Percentiles rank a stretch among this genome's conserved stretches.
Evolutionary conservation across 148 eudicot species (phyloP).

Genomic region (Vaccinium darrowii): DNA sequence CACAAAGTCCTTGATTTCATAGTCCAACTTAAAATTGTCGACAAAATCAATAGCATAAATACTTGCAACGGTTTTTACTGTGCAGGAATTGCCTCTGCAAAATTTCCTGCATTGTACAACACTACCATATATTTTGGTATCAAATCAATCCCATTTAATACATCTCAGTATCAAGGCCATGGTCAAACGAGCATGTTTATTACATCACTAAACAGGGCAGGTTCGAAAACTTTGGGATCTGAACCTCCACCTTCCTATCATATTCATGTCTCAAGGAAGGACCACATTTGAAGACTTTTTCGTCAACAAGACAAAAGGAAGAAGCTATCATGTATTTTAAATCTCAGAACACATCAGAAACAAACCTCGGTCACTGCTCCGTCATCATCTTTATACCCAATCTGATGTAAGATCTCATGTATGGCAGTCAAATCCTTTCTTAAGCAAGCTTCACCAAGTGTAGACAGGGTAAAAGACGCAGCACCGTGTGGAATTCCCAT

Average conservation of each 20-base stretch:
- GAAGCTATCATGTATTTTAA: neutral
- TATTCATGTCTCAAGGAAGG: neutral
- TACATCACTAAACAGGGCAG: neutral
- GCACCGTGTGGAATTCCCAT: conserved; percentile 76
- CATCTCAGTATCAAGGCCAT: neutral
- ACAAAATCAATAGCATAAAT: neutral
- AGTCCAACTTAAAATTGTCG: neutral
- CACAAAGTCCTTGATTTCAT: neutral
- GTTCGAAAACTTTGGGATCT: neutral
- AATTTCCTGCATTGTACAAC: neutral
- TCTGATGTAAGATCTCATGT: conserved; percentile 70
- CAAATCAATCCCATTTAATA: neutral
- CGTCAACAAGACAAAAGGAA: neutral
- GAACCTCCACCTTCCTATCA: neutral
- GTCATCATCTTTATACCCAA: conserved; percentile 94
- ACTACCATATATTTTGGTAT: neutral
- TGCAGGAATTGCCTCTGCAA: neutral
- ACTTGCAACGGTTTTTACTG: neutral
- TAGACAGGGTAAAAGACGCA: conserved; percentile 51
- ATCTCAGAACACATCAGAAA: conserved; percentile 10
- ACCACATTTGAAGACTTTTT: neutral
- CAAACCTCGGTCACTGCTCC: conserved; percentile 98
- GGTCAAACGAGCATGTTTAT: neutral
- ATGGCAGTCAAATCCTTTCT: conserved; percentile 92
- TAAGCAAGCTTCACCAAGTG: conserved; percentile 91